phyloP scores from a whole-genome alignment of 2,329 filamentous ascomycete species.

The Diaporthe australafricana region DNA sequence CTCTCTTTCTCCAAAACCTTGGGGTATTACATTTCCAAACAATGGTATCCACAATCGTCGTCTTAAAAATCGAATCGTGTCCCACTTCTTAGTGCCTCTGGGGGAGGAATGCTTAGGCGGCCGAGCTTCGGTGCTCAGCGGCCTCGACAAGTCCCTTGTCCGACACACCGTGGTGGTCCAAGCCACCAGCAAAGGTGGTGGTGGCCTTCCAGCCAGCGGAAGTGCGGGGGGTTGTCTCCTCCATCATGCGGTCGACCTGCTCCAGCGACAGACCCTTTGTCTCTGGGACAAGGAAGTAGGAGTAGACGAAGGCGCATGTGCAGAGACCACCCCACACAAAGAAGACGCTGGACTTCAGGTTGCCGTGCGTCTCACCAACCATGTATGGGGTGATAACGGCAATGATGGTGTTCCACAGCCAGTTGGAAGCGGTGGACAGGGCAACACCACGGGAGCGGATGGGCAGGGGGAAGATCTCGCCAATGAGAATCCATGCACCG shows the following conservation, averaged over 20 bases:
- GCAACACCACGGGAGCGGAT: conserved; percentile 90
- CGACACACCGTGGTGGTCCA: conserved; percentile 43
- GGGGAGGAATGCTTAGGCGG: conserved; percentile 43
- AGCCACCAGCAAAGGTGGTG: conserved; percentile 70
- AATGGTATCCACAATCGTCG: conserved; percentile 29
- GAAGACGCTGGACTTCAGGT: conserved; percentile 78
- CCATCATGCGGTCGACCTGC: conserved; percentile 89
- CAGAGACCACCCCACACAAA: conserved; percentile 81
- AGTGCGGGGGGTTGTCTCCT: conserved; percentile 82
- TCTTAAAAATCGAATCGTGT: not conserved
- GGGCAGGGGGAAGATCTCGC: conserved; percentile 90
- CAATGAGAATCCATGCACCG: conserved; percentile 83
- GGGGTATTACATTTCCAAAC: conserved; percentile 26
- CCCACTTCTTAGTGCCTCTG: not conserved
- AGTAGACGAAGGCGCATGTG: conserved; percentile 68
- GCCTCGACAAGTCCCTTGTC: conserved; percentile 46
- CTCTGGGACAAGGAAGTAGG: conserved; percentile 80
- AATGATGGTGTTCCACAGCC: conserved; percentile 86
- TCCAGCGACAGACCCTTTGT: conserved; percentile 82
- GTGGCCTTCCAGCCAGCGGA: conserved; percentile 82
- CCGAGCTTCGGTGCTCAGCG: conserved; percentile 46
- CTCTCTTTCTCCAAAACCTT: not conserved
- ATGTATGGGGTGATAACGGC: conserved; percentile 82
- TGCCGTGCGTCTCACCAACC: conserved; percentile 68
- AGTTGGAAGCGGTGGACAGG: conserved; percentile 89